Evolutionary conservation across 306 rosid genomes (phyloP), one percentile per base, ranked within the genome.

Genomic region (Citrullus mucosospermus): DNA sequence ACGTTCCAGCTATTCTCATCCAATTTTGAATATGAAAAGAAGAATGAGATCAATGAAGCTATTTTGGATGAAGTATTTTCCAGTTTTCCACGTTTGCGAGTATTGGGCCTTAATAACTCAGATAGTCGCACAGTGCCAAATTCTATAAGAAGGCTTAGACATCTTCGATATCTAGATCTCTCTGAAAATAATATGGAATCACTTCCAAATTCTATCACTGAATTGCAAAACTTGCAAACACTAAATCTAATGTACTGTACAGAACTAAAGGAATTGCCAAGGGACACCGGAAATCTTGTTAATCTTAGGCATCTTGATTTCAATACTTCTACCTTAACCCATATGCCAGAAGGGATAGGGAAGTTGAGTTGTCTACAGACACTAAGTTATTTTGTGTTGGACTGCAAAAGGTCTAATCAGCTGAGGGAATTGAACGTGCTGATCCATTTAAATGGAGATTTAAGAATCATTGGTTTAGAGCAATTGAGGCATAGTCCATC

Each of bases 141-240:
- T 7, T 61, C 54, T 3, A 30, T 86, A 0, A 22, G 5, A 5
- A 43, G 72, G 10, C 9, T 80, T 14, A 70, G 7, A 18, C 81
- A 80, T 9, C 38, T 83, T 14, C 80, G 79, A 63, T 80, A 62
- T 53, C 83, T 83, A 3, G 20, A 68, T 43, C 57, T 83, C 57
- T 60, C 78, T 1, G 6, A 0, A 1, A 80, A 80, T 61, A 2
- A 18, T 16, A 46, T 75, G 1, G 12, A 38, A 58, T 17, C 15
- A 6, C 82, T 62, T 15, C 76, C 83, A 9, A 51, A 63, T 80
- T 80, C 80, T 9, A 30, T 80, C 30, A 28, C 28, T 9, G 14
- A 20, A 13, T 62, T 80, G 79, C 56, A 34, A 18, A 80, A 80
- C 14, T 51, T 80, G 43, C 75, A 73, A 36, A 73, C 74, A 8